A percentile compares a stretch with the other conserved stretches of the same genome.
phyloP scores from a whole-genome alignment of 2,329 filamentous ascomycete genomes.

The Pestalotiopsis sp. region DNA sequence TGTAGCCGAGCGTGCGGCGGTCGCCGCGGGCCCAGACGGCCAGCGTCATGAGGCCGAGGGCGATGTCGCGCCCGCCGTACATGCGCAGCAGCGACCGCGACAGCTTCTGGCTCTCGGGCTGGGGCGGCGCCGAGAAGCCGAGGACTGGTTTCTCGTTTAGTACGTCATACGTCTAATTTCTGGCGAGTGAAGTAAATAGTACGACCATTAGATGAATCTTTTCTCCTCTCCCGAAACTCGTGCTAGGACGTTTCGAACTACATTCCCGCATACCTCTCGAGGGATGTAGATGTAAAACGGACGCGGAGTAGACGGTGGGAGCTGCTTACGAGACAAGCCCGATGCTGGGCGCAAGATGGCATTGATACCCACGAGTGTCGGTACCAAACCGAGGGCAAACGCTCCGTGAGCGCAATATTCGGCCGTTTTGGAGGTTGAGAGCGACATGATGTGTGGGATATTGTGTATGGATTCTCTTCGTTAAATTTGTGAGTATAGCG shows the following conservation, averaged over 20 bases:
- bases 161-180: no score
- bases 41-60: not conserved
- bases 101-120: conserved; percentile 7
- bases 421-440: not conserved
- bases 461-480: no score
- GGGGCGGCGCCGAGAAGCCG: not conserved
- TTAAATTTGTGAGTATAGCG: not conserved
- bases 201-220: no score
- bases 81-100: conserved; percentile 4
- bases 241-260: no score
- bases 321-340: not conserved
- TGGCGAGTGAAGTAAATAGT: no score
- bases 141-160: not conserved
- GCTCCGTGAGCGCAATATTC: conserved; percentile 5
- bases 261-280: no score
- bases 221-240: not conserved
- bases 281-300: no score
- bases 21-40: conserved; percentile 5
- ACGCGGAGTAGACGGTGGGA: no score
- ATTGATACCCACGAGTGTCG: conserved; percentile 3
- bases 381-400: not conserved
- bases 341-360: conserved; percentile 3
- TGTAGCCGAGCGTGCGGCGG: not conserved
- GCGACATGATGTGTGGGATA: not conserved
- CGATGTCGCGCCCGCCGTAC: not conserved